These are phyloP conservation scores for Abrus pulchellus DNA, from an alignment of 306 rosid species.

Conservation along the genomic window DNA sequence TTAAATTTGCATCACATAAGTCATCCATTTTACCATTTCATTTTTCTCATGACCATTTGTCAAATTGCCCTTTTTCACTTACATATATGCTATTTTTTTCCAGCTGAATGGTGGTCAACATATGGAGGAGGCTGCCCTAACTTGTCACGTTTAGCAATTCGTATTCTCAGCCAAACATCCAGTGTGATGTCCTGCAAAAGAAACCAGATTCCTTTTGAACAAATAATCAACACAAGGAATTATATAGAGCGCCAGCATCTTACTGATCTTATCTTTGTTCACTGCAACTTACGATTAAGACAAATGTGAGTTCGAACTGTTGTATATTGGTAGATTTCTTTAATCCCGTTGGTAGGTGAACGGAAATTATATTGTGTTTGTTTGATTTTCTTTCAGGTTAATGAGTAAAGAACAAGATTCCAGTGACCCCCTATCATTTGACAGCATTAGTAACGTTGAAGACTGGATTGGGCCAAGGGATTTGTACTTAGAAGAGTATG, in stretches of 20 bases:
- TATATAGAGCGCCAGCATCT: slow-evolving; percentile 81
- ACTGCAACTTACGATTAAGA: slow-evolving; percentile 53
- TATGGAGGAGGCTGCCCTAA: slow-evolving; percentile 93
- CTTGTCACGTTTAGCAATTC: slow-evolving; percentile 82
- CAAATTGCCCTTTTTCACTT: slow-evolving; percentile 32
- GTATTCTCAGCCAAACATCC: slow-evolving; percentile 91
- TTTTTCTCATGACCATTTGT: slow-evolving; percentile 19
- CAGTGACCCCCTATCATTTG: slow-evolving; percentile 74
- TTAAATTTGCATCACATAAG: slow-evolving; percentile 15
- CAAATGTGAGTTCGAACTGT: slow-evolving; percentile 55
- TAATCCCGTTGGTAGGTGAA: slow-evolving; percentile 38
- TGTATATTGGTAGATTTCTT: slow-evolving; percentile 36
- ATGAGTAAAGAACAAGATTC: slow-evolving; percentile 63
- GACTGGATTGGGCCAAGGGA: slow-evolving; percentile 78
- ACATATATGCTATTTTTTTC: slow-evolving; percentile 46
- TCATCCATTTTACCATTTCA: slow-evolving; percentile 15
- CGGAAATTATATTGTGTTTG: slow-evolving; percentile 32
- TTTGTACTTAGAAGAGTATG: slow-evolving; percentile 63
- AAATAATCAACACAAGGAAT: slow-evolving; percentile 66
- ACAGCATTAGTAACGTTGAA: slow-evolving; percentile 56
- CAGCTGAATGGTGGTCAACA: slow-evolving; percentile 98
- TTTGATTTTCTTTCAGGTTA: slow-evolving; percentile 60
- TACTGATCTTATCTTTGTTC: slow-evolving; percentile 83
- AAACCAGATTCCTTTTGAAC: slow-evolving; percentile 67
- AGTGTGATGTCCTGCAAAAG: slow-evolving; percentile 60